Evolutionary conservation across 148 eudicot species (phyloP).

Genomic region (Polygonum maritimum): DNA sequence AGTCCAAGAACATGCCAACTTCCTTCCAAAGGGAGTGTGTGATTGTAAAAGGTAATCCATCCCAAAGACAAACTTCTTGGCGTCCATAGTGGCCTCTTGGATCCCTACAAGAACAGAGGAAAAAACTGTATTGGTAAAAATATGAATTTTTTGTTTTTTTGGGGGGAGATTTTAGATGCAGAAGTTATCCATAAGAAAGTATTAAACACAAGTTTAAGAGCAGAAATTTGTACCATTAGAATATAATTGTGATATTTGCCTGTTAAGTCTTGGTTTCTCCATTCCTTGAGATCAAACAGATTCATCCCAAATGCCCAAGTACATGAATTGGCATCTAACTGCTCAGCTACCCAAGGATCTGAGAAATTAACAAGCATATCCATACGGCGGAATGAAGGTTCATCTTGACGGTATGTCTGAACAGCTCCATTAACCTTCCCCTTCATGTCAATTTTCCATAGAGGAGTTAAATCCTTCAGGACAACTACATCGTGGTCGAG

Average conservation of each 20-base stretch:
- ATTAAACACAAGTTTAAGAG: not conserved
- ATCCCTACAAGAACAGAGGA: slow-evolving; percentile 42
- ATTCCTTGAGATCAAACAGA: slow-evolving; percentile 67
- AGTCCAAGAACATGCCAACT: slow-evolving; percentile 86
- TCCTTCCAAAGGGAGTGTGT: slow-evolving; percentile 44
- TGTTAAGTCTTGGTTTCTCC: slow-evolving; percentile 71
- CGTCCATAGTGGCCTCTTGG: slow-evolving; percentile 51
- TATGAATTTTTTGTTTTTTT: too few relatives aligned
- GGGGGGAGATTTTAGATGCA: too few relatives aligned
- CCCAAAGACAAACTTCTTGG: slow-evolving; percentile 84
- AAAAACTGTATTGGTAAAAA: not conserved
- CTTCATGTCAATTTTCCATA: slow-evolving; percentile 61
- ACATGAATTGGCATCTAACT: slow-evolving; percentile 57
- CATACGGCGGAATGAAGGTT: slow-evolving; percentile 59
- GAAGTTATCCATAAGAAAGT: too few relatives aligned
- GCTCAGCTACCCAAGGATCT: slow-evolving; percentile 50
- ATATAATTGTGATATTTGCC: slow-evolving; percentile 54
- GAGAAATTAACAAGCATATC: slow-evolving; percentile 71
- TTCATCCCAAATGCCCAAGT: slow-evolving; percentile 99
- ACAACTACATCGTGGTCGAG: slow-evolving; percentile 98
- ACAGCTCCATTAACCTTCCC: slow-evolving; percentile 91
- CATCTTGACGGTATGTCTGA: slow-evolving; percentile 61
- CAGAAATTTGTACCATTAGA: slow-evolving; percentile 35
- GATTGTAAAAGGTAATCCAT: slow-evolving; percentile 85
- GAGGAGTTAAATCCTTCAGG: slow-evolving; percentile 62